Conservation (phyloP, 257 asterid species). For the Nicotiana noctiflora region DNA sequence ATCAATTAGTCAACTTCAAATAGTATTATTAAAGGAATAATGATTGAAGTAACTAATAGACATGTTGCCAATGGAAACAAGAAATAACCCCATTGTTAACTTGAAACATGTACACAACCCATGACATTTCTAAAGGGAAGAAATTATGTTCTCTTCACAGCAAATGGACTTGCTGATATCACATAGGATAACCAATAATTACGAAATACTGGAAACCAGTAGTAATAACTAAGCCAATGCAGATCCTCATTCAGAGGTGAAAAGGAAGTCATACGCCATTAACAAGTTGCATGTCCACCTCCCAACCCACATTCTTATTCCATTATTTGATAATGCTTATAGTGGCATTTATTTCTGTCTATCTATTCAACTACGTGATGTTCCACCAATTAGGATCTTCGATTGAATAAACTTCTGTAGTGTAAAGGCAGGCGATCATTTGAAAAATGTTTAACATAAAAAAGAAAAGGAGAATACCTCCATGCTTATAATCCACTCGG, state of each 20-base stretch:
- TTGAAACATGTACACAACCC: background rate
- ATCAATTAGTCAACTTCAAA: no score
- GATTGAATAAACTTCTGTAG: background rate
- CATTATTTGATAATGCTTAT: background rate
- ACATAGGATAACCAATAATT: background rate
- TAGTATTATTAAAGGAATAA: background rate
- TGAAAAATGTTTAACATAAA: background rate
- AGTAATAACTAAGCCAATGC: background rate
- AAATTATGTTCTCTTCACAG: background rate
- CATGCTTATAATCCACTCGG: constrained; percentile 98
- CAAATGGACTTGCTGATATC: background rate
- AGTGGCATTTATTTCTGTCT: background rate
- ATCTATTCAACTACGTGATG: no score
- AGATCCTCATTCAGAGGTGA: background rate
- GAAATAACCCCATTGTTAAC: background rate
- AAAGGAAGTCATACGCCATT: background rate
- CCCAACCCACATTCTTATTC: background rate
- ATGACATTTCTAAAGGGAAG: background rate
- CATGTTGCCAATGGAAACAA: background rate
- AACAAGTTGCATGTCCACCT: background rate
- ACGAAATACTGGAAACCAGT: background rate
- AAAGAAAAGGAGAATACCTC: constrained; percentile 40
- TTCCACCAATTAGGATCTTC: background rate
- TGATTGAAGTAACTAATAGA: background rate
- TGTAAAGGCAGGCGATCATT: no score